Conservation (phyloP, 192 early-diverging fungal species). For the Podila horticola region DNA sequence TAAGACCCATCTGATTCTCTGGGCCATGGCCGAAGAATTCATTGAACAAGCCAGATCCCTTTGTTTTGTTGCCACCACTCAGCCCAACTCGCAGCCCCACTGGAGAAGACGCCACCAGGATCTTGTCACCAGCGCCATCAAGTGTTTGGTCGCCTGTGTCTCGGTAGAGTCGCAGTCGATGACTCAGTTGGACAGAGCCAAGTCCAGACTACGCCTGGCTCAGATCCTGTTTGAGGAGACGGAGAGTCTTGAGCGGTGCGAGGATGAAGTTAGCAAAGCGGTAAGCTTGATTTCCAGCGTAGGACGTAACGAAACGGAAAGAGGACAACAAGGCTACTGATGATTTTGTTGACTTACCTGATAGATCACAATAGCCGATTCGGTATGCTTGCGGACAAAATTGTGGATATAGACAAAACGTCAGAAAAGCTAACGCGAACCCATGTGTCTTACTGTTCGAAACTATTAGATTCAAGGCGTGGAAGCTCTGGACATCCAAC, state of each 20-base stretch:
- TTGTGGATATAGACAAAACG: too few relatives aligned
- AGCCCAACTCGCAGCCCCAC: conserved; percentile 32
- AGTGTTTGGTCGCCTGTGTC: conserved; percentile 45
- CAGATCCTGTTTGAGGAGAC: conserved; percentile 55
- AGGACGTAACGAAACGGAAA: too few relatives aligned
- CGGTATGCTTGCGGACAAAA: neutral
- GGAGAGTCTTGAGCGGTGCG: conserved; percentile 39
- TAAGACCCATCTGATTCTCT: conserved; percentile 32
- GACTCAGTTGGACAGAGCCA: conserved; percentile 44
- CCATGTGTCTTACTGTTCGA: neutral
- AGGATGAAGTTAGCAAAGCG: conserved; percentile 42
- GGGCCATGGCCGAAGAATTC: conserved; percentile 40
- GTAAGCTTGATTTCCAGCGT: conserved; percentile 4
- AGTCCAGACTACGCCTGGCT: conserved; percentile 46
- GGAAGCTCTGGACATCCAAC: conserved; percentile 25
- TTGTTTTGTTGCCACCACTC: conserved; percentile 38
- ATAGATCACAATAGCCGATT: neutral
- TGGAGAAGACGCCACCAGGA: conserved; percentile 39
- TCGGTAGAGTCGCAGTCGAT: conserved; percentile 31
- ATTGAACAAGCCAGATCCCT: conserved; percentile 34
- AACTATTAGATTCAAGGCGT: conserved; percentile 36
- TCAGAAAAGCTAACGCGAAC: neutral
- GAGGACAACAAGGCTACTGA: too few relatives aligned
- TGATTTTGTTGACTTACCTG: too few relatives aligned
- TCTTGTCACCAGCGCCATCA: conserved; percentile 44